Evolutionary conservation across 208 protist genomes (phyloP).

Genomic region (Trypanosoma brucei): DNA sequence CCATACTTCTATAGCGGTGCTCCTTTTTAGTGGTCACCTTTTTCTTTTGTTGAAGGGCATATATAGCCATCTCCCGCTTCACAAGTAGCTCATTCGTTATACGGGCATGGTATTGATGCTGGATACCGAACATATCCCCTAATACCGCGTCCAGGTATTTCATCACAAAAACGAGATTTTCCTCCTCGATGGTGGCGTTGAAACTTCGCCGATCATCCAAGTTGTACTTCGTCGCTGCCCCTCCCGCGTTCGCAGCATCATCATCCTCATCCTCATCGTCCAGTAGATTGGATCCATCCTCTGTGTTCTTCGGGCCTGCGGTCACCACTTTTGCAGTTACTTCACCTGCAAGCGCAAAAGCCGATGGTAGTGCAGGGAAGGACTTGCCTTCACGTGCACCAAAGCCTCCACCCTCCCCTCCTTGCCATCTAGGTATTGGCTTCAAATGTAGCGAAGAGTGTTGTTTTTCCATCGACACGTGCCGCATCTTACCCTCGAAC

Average conservation of each 20-base stretch:
- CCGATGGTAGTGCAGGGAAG: slow-evolving; percentile 2
- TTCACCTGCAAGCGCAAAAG: slow-evolving; percentile 29
- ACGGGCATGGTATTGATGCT: slow-evolving; percentile 46
- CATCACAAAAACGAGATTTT: slow-evolving; percentile 63
- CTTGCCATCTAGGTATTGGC: not conserved
- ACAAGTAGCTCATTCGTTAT: slow-evolving; percentile 24
- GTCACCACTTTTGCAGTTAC: slow-evolving; percentile 31
- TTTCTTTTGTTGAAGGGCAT: not conserved
- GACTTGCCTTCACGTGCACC: too few relatives aligned
- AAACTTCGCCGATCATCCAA: slow-evolving; percentile 45
- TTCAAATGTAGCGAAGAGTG: slow-evolving; percentile 42
- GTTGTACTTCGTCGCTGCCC: slow-evolving; percentile 32
- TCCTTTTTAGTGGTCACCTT: not conserved
- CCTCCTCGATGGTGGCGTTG: slow-evolving; percentile 34
- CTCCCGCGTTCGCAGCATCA: not conserved
- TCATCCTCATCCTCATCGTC: slow-evolving; percentile 20
- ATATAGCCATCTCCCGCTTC: slow-evolving; percentile 10
- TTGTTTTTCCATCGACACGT: slow-evolving; percentile 29
- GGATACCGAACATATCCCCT: slow-evolving; percentile 68
- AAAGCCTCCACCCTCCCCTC: too few relatives aligned
- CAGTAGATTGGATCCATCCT: slow-evolving; percentile 5
- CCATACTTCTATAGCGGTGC: slow-evolving; percentile 5
- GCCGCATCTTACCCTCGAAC: slow-evolving; percentile 51
- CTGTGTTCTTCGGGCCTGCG: not conserved
- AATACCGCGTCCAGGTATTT: slow-evolving; percentile 72